Base-by-base conservation (phyloP, 2,329 filamentous ascomycete genomes). In the Colletotrichum chlorophyti region DNA sequence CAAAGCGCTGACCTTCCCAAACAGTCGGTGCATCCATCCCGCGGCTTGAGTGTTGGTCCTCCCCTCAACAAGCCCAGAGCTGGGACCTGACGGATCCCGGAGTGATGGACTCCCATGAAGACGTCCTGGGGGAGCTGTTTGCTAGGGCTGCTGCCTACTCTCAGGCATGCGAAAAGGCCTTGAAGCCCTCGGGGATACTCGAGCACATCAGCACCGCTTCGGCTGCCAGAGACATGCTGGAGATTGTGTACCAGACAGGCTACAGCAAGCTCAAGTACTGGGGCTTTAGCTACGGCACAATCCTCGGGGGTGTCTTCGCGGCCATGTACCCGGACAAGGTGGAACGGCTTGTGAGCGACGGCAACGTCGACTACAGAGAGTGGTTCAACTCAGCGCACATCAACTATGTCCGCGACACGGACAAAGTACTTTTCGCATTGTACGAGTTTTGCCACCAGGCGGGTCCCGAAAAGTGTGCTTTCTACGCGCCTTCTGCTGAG, bases 211-310 rank as follows among this genome's bases (percentile, higher is more conserved):
- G 78, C 59, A 81, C 78, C 5, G 70, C 74, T 1, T 79, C 75
- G 4, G 72, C 77, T 32, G 79, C 77, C 0, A 69, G 79, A 15
- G 79, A 82, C 59, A 73, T 82, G 76, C 72, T 82, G 0, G 79
- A 77, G 63, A 76, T 82, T 10, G 65, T 80, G 14, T 54, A 75
- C 27, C 70, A 75, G 63, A 71, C 73, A 6, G 78, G 77, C 2
- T 64, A 77, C 49, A 66, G 72, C 4, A 77, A 74, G 67, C 69
- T 82, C 6, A 73, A 71, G 40, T 84, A 82, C 65, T 84, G 81
- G 81, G 82, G 82, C 1, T 79, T 83, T 55, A 83, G 80, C 61
- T 84, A 84, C 60, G 82, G 82, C 9, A 82, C 80, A 7, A 65
- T 83, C 2, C 71, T 85, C 0, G 82, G 82, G 4, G 79, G 76